Base-by-base conservation (phyloP, 2,329 filamentous ascomycete genomes). In the Leptographium lundbergii region DNA sequence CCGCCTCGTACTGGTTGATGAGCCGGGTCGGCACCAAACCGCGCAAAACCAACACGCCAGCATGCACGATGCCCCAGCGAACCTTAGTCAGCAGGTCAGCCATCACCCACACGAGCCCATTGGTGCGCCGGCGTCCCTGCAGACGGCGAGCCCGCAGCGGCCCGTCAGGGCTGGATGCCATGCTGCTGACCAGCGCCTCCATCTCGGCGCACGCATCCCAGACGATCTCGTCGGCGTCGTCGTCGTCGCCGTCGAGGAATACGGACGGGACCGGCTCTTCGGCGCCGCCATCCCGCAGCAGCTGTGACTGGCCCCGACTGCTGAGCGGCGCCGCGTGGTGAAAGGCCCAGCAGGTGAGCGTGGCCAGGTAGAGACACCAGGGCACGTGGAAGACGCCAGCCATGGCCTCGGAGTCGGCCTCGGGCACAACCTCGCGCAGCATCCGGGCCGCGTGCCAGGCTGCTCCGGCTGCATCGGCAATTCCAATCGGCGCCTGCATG, bases 81-180 rank as follows among this genome's bases (percentile, higher is more conserved):
- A 63, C 61, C 17, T 62, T 63, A 14, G 48, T 61, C 29, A 63
- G 32, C 19, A 57, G n/a, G 13, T 63, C 52, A 3, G 62, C 61
- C 57, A 63, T 63, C 14, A 60, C 59, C 62, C 62, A 63, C 24
- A 63, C 62, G 6, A 63, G 60, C 1, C 59, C 62, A 19, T 57
- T 48, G 7, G 52, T 60, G n/a, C 54, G 56, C 4, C 54, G 47
- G 0, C 36, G 36, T 10, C 58, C 54, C n/a, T 56, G 60, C 7
- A 19, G 27, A 27, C 29, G 53, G 7, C 29, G 50, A 4, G 34
- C 17, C 2, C 25, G 47, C 29, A 61, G 36, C 2, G 59, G 39
- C 1, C 47, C 52, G 3, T 55, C 57, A 0, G 55, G 59, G 11
- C 36, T 36, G 13, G 19, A 32, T 1, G 59, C 36, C 57, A 63